These are phyloP conservation scores for Suillus discolor DNA, from an alignment of 768 basidiomycete species.

Conservation along the genomic window DNA sequence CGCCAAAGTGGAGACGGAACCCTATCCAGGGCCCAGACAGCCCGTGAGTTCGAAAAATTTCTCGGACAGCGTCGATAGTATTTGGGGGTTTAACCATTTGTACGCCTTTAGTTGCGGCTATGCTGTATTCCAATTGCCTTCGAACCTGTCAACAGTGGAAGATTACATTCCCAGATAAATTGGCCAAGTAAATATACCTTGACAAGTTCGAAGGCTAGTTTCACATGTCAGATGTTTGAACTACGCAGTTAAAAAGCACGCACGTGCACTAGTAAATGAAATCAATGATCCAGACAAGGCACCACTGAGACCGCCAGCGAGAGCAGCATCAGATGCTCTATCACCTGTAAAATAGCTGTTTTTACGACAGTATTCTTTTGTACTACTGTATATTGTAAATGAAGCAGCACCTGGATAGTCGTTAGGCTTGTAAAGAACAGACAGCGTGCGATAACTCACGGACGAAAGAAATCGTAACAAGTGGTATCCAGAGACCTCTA, in stretches of 20 bases:
- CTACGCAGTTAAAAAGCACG: constrained; percentile 36
- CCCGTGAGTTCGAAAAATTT: constrained; percentile 71
- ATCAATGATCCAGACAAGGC: constrained; percentile 89
- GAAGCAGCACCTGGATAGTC: constrained; percentile 72
- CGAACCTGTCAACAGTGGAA: constrained; percentile 59
- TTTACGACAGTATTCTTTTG: constrained; percentile 72
- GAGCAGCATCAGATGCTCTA: constrained; percentile 66
- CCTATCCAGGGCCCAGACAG: constrained; percentile 77
- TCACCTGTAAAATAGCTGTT: constrained; percentile 60
- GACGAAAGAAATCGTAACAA: constrained; percentile 95
- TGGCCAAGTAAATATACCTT: constrained; percentile 56
- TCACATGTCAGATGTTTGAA: constrained; percentile 19
- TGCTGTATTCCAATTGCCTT: constrained; percentile 89
- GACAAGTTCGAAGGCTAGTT: constrained; percentile 87
- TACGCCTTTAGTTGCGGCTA: constrained; percentile 78
- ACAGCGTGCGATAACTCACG: constrained; percentile 56
- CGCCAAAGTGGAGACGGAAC: constrained; percentile 84
- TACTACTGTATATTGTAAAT: constrained; percentile 87
- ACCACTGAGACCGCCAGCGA: constrained; percentile 82
- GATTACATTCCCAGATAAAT: constrained; percentile 1
- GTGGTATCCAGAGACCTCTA: constrained; percentile 88
- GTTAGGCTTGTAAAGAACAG: constrained; percentile 13
- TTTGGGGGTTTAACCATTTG: constrained; percentile 75
- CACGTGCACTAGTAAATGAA: constrained; percentile 87
- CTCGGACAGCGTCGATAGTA: constrained; percentile 75